Conservation (phyloP, 2,329 filamentous ascomycete species). For the Periconia macrospinosa region DNA sequence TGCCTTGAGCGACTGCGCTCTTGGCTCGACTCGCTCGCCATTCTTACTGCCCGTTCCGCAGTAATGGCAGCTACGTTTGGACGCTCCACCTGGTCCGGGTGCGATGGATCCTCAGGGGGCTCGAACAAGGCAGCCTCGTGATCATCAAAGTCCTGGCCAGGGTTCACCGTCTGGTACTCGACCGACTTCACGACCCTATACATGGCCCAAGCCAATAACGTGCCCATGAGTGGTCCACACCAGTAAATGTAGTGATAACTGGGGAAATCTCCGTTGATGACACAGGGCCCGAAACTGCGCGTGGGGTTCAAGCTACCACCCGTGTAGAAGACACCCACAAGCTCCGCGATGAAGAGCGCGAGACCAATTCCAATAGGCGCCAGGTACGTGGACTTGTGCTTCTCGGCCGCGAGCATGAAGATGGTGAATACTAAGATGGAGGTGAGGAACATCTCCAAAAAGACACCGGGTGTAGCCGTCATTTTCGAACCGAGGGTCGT, state of each 20-base stretch:
- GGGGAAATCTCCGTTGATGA: constrained; percentile 41
- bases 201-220: constrained; percentile 40
- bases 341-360: constrained; percentile 65
- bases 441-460: constrained; percentile 46
- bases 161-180: constrained; percentile 48
- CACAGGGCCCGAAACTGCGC: constrained; percentile 45
- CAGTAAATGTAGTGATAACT: constrained; percentile 50
- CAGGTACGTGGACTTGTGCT: constrained; percentile 71
- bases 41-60: constrained; percentile 23
- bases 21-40: constrained; percentile 12
- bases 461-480: constrained; percentile 36
- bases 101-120: constrained; percentile 28
- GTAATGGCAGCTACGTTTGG: constrained; percentile 35
- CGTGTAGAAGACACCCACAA: constrained; percentile 51
- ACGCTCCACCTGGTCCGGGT: constrained; percentile 28
- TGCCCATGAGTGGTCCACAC: constrained; percentile 41
- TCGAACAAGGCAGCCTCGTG: constrained; percentile 37
- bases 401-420: constrained; percentile 69
- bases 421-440: constrained; percentile 45
- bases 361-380: constrained; percentile 74
- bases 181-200: constrained; percentile 45
- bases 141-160: constrained; percentile 44
- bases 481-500: constrained; percentile 39
- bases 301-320: constrained; percentile 49
- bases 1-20: neutral